A percentile compares a stretch with the other conserved stretches of the same genome.
phyloP scores from a whole-genome alignment of 1,284 basidiomycete species.

The Cerrena zonata region DNA sequence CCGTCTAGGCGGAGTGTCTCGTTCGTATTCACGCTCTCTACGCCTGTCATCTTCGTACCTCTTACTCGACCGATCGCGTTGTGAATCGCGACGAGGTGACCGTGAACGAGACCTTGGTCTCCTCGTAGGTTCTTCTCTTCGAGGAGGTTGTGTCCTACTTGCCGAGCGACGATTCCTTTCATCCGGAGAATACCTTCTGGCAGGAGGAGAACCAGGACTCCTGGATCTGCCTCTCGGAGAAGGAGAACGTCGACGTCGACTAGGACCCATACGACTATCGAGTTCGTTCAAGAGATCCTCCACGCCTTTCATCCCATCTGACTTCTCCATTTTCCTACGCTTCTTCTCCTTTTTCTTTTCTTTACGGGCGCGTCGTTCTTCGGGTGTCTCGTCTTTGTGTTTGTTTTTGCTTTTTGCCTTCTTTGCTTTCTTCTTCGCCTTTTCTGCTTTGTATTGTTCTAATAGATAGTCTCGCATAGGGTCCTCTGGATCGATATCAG shows the following conservation, averaged over 20 bases:
- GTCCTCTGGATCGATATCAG: constrained; percentile 87
- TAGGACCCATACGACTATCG: constrained; percentile 14
- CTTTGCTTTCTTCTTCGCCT: constrained; percentile 54
- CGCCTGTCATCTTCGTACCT: background rate
- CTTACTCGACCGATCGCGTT: background rate
- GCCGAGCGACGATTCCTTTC: constrained; percentile 3
- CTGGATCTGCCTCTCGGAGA: constrained; percentile 14
- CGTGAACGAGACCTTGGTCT: constrained; percentile 4
- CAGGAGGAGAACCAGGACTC: background rate
- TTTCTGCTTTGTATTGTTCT: constrained; percentile 63
- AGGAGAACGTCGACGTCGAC: constrained; percentile 8
- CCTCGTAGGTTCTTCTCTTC: background rate
- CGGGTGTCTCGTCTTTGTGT: constrained; percentile 71
- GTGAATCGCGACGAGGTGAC: background rate
- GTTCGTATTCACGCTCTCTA: constrained; percentile 4
- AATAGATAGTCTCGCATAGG: constrained; percentile 92
- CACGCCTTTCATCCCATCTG: constrained; percentile 44
- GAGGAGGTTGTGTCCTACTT: constrained; percentile 2
- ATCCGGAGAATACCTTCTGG: constrained; percentile 1
- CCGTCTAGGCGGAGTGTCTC: no score
- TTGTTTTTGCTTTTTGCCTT: constrained; percentile 50
- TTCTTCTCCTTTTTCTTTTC: constrained; percentile 59
- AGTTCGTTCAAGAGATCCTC: constrained; percentile 39
- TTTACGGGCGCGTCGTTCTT: constrained; percentile 66
- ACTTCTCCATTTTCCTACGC: constrained; percentile 39